Evolutionary conservation across 2,329 filamentous ascomycete genomes (phyloP).

Genomic region (Neofusicoccum cordaticola): DNA sequence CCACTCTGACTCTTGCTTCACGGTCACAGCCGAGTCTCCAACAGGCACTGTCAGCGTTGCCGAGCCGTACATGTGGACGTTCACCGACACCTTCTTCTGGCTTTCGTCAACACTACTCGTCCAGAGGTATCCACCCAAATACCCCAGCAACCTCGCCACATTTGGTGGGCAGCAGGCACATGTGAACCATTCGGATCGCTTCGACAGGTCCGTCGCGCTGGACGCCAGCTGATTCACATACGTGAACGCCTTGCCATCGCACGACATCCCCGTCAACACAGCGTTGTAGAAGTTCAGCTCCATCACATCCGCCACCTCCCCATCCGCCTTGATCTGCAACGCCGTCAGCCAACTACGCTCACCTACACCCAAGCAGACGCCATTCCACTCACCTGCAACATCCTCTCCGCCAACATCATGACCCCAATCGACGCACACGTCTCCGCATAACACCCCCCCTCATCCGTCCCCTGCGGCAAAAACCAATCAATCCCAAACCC

Average conservation of each 20-base stretch:
- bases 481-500: slow-evolving; percentile 61
- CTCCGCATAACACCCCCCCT: slow-evolving; percentile 62
- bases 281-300: slow-evolving; percentile 62
- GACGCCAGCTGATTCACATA: slow-evolving; percentile 62
- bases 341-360: slow-evolving; percentile 16
- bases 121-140: slow-evolving; percentile 58
- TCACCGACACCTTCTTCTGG: slow-evolving; percentile 37
- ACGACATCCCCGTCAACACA: slow-evolving; percentile 57
- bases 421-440: slow-evolving; percentile 61
- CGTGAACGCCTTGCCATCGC: slow-evolving; percentile 57
- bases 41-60: slow-evolving; percentile 45
- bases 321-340: slow-evolving; percentile 47
- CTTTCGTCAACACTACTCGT: slow-evolving; percentile 34
- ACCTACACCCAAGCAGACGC: too few species aligned
- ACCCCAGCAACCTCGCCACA: slow-evolving; percentile 55
- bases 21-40: slow-evolving; percentile 31
- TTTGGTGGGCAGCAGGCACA: slow-evolving; percentile 62
- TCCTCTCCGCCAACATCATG: slow-evolving; percentile 59
- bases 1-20: slow-evolving; percentile 55
- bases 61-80: slow-evolving; percentile 57
- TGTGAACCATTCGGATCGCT: slow-evolving; percentile 57
- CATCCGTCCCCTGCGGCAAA: slow-evolving; percentile 57
- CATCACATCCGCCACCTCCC: slow-evolving; percentile 57
- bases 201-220: slow-evolving; percentile 49
- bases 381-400: slow-evolving; percentile 44